A percentile compares a stretch with the other conserved stretches of the same genome.
Evolutionary conservation across 768 basidiomycete genomes (phyloP).

Genomic region (Tylopilus felleus): DNA sequence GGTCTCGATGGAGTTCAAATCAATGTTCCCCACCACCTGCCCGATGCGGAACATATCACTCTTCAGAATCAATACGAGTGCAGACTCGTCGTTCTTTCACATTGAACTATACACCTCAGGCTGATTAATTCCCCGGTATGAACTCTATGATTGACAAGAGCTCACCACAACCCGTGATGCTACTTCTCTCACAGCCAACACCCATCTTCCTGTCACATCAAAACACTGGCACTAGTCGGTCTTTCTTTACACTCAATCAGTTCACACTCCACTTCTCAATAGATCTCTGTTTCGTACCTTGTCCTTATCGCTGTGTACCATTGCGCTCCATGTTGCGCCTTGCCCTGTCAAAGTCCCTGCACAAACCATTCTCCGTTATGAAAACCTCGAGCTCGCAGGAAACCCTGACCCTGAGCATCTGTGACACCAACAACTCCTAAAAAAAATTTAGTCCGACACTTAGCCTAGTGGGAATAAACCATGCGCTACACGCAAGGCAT

Average conservation of each 20-base stretch:
- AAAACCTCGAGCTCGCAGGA: slow-evolving; percentile 13
- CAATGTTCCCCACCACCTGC: too few relatives aligned
- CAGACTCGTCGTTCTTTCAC: too few relatives aligned
- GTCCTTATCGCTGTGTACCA: too few relatives aligned
- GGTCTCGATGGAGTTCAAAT: too few relatives aligned
- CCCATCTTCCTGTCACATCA: not conserved
- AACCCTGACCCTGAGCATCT: slow-evolving; percentile 20
- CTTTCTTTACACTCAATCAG: not conserved
- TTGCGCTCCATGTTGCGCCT: not conserved
- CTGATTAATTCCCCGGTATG: not conserved
- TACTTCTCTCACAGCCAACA: not conserved
- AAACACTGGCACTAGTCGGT: not conserved
- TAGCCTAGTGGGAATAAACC: slow-evolving; percentile 5
- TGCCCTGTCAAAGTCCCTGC: slow-evolving; percentile 1
- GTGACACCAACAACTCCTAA: not conserved
- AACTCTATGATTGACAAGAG: not conserved
- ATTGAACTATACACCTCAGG: slow-evolving; percentile 5
- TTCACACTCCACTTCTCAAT: too few relatives aligned
- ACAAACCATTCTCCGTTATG: slow-evolving; percentile 1
- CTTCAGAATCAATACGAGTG: too few relatives aligned
- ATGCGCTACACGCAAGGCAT: slow-evolving; percentile 14
- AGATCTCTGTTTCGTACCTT: too few relatives aligned
- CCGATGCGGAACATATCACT: not conserved
- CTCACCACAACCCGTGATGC: not conserved
- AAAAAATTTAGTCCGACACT: not conserved